Evolutionary conservation across 768 basidiomycete species (phyloP).

Genomic region (Pleurotus tuber-regium): DNA sequence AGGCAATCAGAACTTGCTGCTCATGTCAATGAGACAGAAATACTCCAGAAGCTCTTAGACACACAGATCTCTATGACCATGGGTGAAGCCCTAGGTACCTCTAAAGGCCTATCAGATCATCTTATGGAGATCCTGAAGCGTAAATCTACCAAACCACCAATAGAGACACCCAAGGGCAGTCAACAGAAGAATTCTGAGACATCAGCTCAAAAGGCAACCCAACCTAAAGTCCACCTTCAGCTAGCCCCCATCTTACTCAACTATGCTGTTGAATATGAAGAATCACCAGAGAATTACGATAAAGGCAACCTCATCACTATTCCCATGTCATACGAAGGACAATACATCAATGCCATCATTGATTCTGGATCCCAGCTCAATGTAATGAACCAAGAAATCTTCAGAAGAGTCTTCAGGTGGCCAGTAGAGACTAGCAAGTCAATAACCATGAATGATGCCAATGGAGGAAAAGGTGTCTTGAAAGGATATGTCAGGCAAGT

Average conservation of each 20-base stretch:
- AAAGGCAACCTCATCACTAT: neutral
- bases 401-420: neutral
- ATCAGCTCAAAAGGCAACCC: too few relatives aligned
- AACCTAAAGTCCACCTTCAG: too few relatives aligned
- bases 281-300: neutral
- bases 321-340: neutral
- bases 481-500: slow-evolving; percentile 17
- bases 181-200: too few relatives aligned
- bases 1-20: slow-evolving; percentile 8
- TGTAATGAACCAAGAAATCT: neutral
- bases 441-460: slow-evolving; percentile 18
- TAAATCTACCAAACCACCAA: too few relatives aligned
- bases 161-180: too few relatives aligned
- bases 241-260: too few relatives aligned
- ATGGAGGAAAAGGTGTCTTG: slow-evolving; percentile 17
- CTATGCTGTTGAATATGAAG: neutral
- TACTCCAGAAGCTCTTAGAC: slow-evolving; percentile 4
- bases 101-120: slow-evolving; percentile 2
- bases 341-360: neutral
- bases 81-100: neutral
- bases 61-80: neutral
- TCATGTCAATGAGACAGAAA: neutral
- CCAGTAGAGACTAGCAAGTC: slow-evolving; percentile 13
- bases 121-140: neutral
- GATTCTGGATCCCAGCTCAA: neutral